These are phyloP conservation scores for Pyrenula massariospora DNA, from an alignment of 495 filamentous ascomycete species.

Conservation along the genomic window DNA sequence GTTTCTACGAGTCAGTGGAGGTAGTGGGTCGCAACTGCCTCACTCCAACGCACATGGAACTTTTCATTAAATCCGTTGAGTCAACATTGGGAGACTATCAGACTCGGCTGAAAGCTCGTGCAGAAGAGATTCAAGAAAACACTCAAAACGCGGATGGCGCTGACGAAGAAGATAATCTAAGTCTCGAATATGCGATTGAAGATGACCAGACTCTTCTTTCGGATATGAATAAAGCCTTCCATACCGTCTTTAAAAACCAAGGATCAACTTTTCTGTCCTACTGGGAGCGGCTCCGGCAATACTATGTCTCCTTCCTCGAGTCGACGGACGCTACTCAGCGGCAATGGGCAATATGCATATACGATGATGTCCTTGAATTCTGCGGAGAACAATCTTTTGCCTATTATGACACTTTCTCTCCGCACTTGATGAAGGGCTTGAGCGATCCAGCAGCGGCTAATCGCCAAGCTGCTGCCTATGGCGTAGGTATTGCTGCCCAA, in stretches of 20 bases:
- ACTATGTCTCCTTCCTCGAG: conserved; percentile 76
- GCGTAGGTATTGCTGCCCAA: conserved; percentile 90
- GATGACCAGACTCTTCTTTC: conserved; percentile 94
- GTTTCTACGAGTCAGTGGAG: conserved; percentile 98
- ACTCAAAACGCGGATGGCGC: conserved; percentile 67
- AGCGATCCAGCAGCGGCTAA: conserved; percentile 78
- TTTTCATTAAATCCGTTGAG: conserved; percentile 74
- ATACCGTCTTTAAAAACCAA: conserved; percentile 96
- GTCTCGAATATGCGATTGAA: conserved; percentile 69
- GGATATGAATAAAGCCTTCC: conserved; percentile 99
- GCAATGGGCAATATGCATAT: conserved; percentile 97
- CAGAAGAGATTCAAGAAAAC: conserved; percentile 58
- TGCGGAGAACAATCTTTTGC: conserved; percentile 74
- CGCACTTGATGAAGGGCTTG: conserved; percentile 74
- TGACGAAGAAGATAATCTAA: conserved; percentile 69
- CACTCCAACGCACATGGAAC: conserved; percentile 61
- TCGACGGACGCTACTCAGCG: conserved; percentile 82
- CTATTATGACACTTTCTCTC: conserved; percentile 73
- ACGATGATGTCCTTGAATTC: conserved; percentile 97
- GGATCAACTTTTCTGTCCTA: conserved; percentile 68
- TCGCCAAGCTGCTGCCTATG: conserved; percentile 92
- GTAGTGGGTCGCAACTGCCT: conserved; percentile 80
- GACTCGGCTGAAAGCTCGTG: conserved; percentile 63
- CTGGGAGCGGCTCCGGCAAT: conserved; percentile 74
- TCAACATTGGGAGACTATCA: conserved; percentile 88